Base-by-base conservation (phyloP, 2,329 filamentous ascomycete species). In the Chrysoporthe puriensis region DNA sequence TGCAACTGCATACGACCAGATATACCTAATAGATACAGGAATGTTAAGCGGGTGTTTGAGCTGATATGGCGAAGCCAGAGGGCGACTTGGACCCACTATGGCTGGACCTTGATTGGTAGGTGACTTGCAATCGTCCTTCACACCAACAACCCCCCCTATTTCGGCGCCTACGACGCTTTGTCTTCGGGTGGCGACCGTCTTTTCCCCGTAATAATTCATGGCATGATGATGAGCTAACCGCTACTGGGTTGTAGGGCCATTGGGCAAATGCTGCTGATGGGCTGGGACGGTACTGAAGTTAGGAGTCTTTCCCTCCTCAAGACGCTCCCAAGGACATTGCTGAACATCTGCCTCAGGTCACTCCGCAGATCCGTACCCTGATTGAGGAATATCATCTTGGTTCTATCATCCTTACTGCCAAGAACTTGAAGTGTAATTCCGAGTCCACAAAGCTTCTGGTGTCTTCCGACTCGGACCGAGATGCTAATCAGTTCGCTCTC, bases 381-480 rank as follows among this genome's bases (percentile, higher is more conserved):
- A 96, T 97, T 74, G 89, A 92, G 77, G 86, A 93, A 72, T 89
- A 95, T 77, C 92, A 98, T 77, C 85, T 99, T 60, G 96, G 96
- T 66, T 96, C 93, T 63, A 92, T 98, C 75, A 84, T 94, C 69
- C 81, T 96, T 70, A 94, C 92, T 50, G 91, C 91, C 70, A 95
- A 94, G 81, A 96, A 96, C 73, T 83, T 95, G 64, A 93, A 93
- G 84, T 92, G 92, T 95, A 79, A 78, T 9, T 67, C 60, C 48
- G 61, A 63, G 36, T 46, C 63, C 56, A 32, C 26, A 50, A 44
- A 5, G 58, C 14, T n/a, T 46, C 4, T 26, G 65, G 63, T n/a
- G 58, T 46, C 54, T 32, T 42, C 50, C 44, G 66, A 52, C 36
- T 32, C 32, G 21, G 58, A 44, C 21, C 13, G 43, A 60, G 34